Evolutionary conservation across 2,329 filamentous ascomycete species (phyloP), one percentile per base, ranked within the genome.

Genomic region (Calonectria pauciramosa): DNA sequence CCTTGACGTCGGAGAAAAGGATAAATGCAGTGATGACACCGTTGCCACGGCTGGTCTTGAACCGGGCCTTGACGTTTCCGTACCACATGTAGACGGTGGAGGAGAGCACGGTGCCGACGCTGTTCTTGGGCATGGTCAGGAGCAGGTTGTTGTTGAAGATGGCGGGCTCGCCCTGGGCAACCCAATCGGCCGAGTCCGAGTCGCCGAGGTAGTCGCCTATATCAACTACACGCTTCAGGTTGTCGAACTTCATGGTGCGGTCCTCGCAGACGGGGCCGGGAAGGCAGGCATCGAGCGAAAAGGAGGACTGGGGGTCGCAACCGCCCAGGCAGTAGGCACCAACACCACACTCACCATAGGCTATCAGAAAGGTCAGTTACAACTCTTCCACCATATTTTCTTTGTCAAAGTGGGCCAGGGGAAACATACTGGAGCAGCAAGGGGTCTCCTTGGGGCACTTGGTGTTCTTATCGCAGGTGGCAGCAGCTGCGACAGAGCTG

Each of bases 21-120:
- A 99, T 99, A 84, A 99, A 99, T 36, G 96, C 96, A 2, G 96
- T 97, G n/a, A 99, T 94, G 28, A 99, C 97, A 89, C 97, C 97
- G 59, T 89, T 87, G 72, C 96, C 96, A 82, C 94, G 93, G 77
- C 93, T 94, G 0, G 96, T 96, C 89, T 95, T 97, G 85, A 99
- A 89, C 71, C 88, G 94, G 70, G 95, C 95, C 84, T 94, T 94
- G 81, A 98, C 93, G 85, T 94, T 98, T 83, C 97, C 97, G 85
- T 99, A 99, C 97, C 97, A 99, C 86, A 99, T 93, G 86, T 98
- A 99, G 78, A 92, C 90, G 72, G 95, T 96, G 10, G 91, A 90
- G 77, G 96, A 94, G 70, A 99, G 87, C 59, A 99, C 91, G 13
- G 97, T 98, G 70, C 97, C 97, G 51, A 95, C 94, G 41, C 94